phyloP scores from a whole-genome alignment of 805 yeast genomes.

The Candida verbasci region DNA sequence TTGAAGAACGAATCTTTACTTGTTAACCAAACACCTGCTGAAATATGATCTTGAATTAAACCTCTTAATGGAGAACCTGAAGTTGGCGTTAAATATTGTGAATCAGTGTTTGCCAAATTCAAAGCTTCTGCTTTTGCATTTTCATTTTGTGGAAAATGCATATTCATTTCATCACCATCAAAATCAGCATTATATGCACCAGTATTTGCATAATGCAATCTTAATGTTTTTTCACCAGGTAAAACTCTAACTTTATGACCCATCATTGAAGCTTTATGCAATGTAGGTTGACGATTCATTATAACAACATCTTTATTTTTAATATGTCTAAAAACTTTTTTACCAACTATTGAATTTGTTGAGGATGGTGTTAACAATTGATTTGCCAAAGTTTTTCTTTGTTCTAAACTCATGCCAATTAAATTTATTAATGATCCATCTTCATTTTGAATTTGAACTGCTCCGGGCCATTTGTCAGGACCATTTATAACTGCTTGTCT shows the following conservation, averaged over 20 bases:
- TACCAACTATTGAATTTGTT: slow-evolving; percentile 65
- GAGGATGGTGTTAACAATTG: slow-evolving; percentile 85
- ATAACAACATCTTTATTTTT: slow-evolving; percentile 91
- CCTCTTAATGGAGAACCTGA: slow-evolving; percentile 99
- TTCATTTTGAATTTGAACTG: slow-evolving; percentile 91
- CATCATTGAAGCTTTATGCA: slow-evolving; percentile 99
- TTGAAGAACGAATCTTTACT: slow-evolving; percentile 88
- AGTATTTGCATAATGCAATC: slow-evolving; percentile 97
- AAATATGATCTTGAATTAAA: slow-evolving; percentile 96
- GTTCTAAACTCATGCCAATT: slow-evolving; percentile 86
- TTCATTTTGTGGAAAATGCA: slow-evolving; percentile 99
- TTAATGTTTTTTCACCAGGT: slow-evolving; percentile 94
- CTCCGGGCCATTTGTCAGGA: slow-evolving; percentile 99
- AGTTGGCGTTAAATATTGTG: slow-evolving; percentile 96
- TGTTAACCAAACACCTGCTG: slow-evolving; percentile 98
- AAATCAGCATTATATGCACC: slow-evolving; percentile 99
- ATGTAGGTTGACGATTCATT: slow-evolving; percentile 98
- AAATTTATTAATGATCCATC: slow-evolving; percentile 82
- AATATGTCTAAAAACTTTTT: slow-evolving; percentile 92
- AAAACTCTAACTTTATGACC: slow-evolving; percentile 96
- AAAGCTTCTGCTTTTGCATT: slow-evolving; percentile 95
- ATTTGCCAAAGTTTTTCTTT: slow-evolving; percentile 91
- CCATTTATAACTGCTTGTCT: slow-evolving; percentile 96
- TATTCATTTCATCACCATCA: slow-evolving; percentile 99
- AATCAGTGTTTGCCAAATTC: slow-evolving; percentile 92